Evolutionary conservation across 2,329 filamentous ascomycete species (phyloP).

Genomic region (Calonectria leucothoes): DNA sequence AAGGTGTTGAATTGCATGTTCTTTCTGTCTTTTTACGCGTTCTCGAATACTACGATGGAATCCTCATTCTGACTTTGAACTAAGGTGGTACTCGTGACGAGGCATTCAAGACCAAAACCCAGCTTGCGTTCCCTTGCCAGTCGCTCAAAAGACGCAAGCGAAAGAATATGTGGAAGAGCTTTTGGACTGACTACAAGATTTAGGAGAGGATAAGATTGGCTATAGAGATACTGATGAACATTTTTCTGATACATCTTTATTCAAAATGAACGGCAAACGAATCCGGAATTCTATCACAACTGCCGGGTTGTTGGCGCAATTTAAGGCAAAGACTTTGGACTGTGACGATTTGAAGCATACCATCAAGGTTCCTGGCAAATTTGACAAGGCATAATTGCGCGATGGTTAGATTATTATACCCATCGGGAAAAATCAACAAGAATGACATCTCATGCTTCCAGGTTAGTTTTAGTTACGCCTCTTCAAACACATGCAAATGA

Average conservation of each 20-base stretch:
- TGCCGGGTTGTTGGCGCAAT: slow-evolving; percentile 39
- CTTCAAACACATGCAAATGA: no score
- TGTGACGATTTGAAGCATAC: slow-evolving; percentile 9
- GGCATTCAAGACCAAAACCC: slow-evolving; percentile 34
- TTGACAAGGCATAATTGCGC: no score
- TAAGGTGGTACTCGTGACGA: slow-evolving; percentile 50
- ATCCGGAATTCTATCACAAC: slow-evolving; percentile 53
- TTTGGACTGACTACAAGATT: slow-evolving; percentile 27
- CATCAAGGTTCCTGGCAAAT: slow-evolving; percentile 15
- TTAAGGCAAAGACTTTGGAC: slow-evolving; percentile 7
- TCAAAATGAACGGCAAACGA: slow-evolving; percentile 55
- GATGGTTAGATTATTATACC: no score
- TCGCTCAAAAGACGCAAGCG: slow-evolving; percentile 35
- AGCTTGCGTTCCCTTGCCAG: slow-evolving; percentile 48
- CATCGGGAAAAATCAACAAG: no score
- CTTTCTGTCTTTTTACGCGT: slow-evolving; percentile 48
- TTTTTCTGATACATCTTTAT: slow-evolving; percentile 42
- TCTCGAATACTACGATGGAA: slow-evolving; percentile 50
- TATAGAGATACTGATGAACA: slow-evolving; percentile 31
- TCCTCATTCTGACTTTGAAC: slow-evolving; percentile 51
- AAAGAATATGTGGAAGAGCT: slow-evolving; percentile 44
- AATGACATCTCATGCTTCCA: no score
- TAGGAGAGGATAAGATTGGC: slow-evolving; percentile 17
- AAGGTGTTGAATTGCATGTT: slow-evolving; percentile 2
- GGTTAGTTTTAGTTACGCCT: no score